These are phyloP conservation scores for Neurospora crassa DNA, from an alignment of 2,329 filamentous ascomycete genomes.

Conservation along the genomic window DNA sequence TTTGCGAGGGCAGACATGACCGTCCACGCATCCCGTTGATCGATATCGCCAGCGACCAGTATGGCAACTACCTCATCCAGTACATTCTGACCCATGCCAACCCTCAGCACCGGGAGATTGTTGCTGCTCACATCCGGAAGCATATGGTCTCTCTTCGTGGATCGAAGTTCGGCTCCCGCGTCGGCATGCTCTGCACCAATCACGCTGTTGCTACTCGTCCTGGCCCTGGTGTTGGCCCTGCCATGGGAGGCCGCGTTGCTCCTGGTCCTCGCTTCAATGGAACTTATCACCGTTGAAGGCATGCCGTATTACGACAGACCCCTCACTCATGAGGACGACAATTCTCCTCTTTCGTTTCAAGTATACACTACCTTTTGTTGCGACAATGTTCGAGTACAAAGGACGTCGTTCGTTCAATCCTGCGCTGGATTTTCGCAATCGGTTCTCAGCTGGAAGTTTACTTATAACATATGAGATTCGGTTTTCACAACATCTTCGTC, in stretches of 20 bases:
- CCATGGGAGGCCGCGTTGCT: conserved; percentile 48
- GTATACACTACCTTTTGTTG: background rate
- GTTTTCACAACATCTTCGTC: conserved; percentile 27
- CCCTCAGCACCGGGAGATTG: conserved; percentile 82
- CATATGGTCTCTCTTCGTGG: conserved; percentile 98
- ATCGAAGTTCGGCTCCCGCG: conserved; percentile 95
- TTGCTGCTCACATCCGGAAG: conserved; percentile 90
- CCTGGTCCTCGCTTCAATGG: conserved; percentile 49
- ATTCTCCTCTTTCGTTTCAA: background rate
- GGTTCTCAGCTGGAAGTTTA: conserved; percentile 20
- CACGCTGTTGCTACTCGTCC: conserved; percentile 82
- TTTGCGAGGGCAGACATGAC: conserved; percentile 83
- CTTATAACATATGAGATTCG: conserved; percentile 24
- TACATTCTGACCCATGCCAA: conserved; percentile 89
- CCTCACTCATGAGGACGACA: background rate
- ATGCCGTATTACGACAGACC: background rate
- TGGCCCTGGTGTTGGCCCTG: conserved; percentile 67
- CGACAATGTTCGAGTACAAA: background rate
- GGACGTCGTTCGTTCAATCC: conserved; percentile 5
- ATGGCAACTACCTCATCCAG: conserved; percentile 96
- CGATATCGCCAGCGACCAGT: conserved; percentile 97
- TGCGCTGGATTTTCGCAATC: conserved; percentile 16
- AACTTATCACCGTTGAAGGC: conserved; percentile 36
- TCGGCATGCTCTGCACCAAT: conserved; percentile 98
- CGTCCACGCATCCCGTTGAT: conserved; percentile 94